phyloP scores from a whole-genome alignment of 116 monocot genomes.

The Phalaenopsis hybrid region DNA sequence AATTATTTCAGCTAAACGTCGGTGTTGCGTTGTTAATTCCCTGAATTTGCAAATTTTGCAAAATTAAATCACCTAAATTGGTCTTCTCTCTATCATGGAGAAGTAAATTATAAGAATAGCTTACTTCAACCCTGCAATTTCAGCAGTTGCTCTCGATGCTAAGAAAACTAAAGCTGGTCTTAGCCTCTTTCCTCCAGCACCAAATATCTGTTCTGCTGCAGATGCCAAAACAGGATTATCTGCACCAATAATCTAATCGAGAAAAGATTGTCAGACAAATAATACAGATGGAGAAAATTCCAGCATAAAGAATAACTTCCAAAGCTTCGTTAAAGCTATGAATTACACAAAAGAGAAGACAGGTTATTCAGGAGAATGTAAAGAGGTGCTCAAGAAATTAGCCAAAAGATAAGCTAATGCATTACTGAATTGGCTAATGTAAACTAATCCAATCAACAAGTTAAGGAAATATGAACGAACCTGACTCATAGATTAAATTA shows the following conservation, averaged over 20 bases:
- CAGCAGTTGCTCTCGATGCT: conserved; percentile 76
- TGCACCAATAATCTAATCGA: conserved; percentile 73
- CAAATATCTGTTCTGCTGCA: conserved; percentile 93
- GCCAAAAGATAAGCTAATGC: background rate
- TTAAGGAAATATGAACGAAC: background rate
- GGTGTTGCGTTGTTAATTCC: conserved; percentile 67
- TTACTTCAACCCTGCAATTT: conserved; percentile 63
- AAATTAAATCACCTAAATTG: conserved; percentile 10
- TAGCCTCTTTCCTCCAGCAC: conserved; percentile 90
- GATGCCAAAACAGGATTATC: conserved; percentile 88
- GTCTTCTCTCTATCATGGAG: background rate
- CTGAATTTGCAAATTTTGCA: conserved; percentile 30
- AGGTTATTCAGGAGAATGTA: background rate
- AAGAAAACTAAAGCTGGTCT: conserved; percentile 91
- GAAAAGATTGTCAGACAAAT: conserved; percentile 8
- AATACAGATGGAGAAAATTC: background rate
- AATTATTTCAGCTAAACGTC: conserved; percentile 88
- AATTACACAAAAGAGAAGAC: no score
- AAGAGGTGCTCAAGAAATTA: background rate
- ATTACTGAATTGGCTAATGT: background rate
- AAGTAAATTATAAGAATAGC: conserved; percentile 16
- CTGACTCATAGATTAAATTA: background rate
- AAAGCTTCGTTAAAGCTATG: background rate
- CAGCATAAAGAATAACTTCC: background rate
- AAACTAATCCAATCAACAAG: background rate